phyloP scores from a whole-genome alignment of 192 early-diverging fungal genomes.

The Coemansia sp. region DNA sequence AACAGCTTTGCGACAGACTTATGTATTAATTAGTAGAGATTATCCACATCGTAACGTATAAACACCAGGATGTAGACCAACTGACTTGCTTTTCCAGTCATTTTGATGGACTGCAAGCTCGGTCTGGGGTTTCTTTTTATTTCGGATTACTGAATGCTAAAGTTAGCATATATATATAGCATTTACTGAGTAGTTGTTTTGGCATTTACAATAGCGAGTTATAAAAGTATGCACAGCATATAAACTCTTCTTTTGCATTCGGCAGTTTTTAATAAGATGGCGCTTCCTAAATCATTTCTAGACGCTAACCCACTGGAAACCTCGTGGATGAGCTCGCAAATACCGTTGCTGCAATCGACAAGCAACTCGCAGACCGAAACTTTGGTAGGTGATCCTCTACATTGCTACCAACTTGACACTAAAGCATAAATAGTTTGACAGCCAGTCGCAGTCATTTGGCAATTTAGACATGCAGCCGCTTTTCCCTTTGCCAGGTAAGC shows the following conservation, averaged over 20 bases:
- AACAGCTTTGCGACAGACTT: neutral
- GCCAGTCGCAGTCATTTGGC: constrained; percentile 25
- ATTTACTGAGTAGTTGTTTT: too few relatives aligned
- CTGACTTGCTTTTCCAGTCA: too few relatives aligned
- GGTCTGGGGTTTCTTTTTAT: too few relatives aligned
- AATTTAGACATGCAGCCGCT: constrained; percentile 10
- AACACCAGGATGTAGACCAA: too few relatives aligned
- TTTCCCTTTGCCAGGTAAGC: constrained; percentile 19
- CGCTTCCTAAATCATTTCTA: constrained; percentile 43
- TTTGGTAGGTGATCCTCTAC: constrained; percentile 10
- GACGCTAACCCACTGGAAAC: constrained; percentile 19
- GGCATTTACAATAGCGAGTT: too few relatives aligned
- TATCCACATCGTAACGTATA: too few relatives aligned
- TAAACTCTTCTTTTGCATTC: too few relatives aligned
- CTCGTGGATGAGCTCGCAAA: constrained; percentile 21
- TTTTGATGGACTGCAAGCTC: too few relatives aligned
- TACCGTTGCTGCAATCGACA: constrained; percentile 17
- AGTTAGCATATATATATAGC: too few relatives aligned
- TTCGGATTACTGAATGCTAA: too few relatives aligned
- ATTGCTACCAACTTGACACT: neutral
- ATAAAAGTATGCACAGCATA: too few relatives aligned
- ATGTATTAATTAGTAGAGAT: too few relatives aligned
- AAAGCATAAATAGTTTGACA: constrained; percentile 22
- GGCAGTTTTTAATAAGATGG: constrained; percentile 8
- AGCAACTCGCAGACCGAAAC: constrained; percentile 45